Evolutionary conservation across 352 stramenopile genomes (phyloP), one percentile per base, ranked within the genome.

Genomic region (Phytophthora megakarya): DNA sequence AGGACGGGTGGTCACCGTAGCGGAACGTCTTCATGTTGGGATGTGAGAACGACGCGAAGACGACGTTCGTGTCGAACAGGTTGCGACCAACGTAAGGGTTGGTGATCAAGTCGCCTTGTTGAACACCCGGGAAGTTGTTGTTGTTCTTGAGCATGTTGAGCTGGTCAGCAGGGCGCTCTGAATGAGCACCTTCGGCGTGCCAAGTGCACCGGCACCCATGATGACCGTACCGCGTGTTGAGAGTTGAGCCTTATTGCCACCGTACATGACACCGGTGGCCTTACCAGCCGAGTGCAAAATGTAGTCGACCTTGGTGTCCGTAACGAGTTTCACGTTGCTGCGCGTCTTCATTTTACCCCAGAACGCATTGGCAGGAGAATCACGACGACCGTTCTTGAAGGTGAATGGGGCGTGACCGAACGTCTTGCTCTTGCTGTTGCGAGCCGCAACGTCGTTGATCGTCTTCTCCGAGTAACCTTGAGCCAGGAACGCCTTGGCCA

Each of bases 171-270:
- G 8, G 81, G 79, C 89, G 49, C 68, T 87, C 39, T 90, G 73
- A 56, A 93, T 83, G 1, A 97, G 68, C 10, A 97, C 71, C 48
- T 95, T 90, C 11, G 89, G 86, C 5, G 86, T 89, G 43, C 74
- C 73, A 18, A 90, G 54, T 1, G 88, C 79, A 5, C 86, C 86
- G 1, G 79, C 81, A 11, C 68, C 75, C 61, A 97, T 75, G 33
- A 97, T 72, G 19, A 96, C 79, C 28, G 84, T 65, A 9, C 73
- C 80, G 3, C 76, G 74, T 11, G 53, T 19, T 0, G 65, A 75
- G 13, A 88, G 44, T 39, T 75, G 67, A 5, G 56, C n/a, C n/a
- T n/a, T 61, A 61, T 70, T 64, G 6, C 38, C 45, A 26, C 81
- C 84, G 71, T 89, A 83, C 6, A 84, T 46, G 3, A 89, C 78